phyloP scores from a whole-genome alignment of 2,329 filamentous ascomycete genomes.

The Dactylella cylindrospora region DNA sequence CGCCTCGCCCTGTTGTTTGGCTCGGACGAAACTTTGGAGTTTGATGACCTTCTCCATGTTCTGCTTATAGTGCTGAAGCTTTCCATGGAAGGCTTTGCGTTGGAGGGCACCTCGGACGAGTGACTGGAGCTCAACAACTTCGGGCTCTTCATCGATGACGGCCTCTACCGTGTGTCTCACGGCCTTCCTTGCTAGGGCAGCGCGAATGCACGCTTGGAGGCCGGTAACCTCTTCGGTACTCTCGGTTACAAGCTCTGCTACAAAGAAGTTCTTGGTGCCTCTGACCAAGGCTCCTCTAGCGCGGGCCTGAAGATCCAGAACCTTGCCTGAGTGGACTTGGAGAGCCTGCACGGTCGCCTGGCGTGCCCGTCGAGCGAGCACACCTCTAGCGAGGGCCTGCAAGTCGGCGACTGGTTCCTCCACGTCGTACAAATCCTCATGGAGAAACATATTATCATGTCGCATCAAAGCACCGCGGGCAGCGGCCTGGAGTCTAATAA shows the following conservation, averaged over 20 bases:
- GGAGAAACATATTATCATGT: conserved; percentile 74
- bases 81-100: conserved; percentile 62
- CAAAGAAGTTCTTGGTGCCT: conserved; percentile 63
- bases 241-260: conserved; percentile 70
- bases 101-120: conserved; percentile 67
- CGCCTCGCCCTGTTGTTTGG: conserved; percentile 92
- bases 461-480: conserved; percentile 74
- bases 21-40: conserved; percentile 93
- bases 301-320: conserved; percentile 62
- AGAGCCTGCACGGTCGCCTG: conserved; percentile 60
- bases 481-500: conserved; percentile 72
- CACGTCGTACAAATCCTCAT: conserved; percentile 68
- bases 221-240: conserved; percentile 64
- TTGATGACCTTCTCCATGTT: conserved; percentile 99
- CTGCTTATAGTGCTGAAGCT: conserved; percentile 82
- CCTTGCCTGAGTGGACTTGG: conserved; percentile 32
- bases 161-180: conserved; percentile 74
- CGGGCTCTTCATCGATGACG: conserved; percentile 80
- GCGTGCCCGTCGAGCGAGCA: conserved; percentile 44
- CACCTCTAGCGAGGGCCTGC: conserved; percentile 56
- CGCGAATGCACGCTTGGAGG: conserved; percentile 75
- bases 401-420: conserved; percentile 64
- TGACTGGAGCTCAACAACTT: conserved; percentile 60
- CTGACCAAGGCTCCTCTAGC: conserved; percentile 74
- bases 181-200: conserved; percentile 73